Evolutionary conservation across 1,284 basidiomycete genomes (phyloP), one percentile per base, ranked within the genome.

Genomic region (Trichosporon sp.): DNA sequence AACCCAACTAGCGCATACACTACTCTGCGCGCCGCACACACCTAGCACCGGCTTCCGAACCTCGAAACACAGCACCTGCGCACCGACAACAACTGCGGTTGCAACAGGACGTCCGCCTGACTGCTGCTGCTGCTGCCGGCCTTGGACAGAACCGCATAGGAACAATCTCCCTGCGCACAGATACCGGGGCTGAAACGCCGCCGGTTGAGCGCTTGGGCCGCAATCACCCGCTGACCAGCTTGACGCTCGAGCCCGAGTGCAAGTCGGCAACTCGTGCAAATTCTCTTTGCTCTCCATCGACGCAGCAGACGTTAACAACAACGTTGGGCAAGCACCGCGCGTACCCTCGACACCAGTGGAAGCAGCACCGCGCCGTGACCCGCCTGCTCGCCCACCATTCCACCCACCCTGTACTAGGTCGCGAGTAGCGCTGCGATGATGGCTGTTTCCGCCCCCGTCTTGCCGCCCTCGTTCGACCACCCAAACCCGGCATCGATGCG

Each of bases 391-490:
- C 56, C 13, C 25, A 11, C 53, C 56, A 23, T 31, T 60, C 29
- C 18, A 3, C 27, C 29, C 6, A 5, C 31, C 29, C 27, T 11
- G 4, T 31, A 13, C 6, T 31, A 60, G 56, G 27, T 60, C 18
- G 56, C 15, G 56, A 31, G 27, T 15, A 31, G 27, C 27, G 27
- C 11, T 31, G 67, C 44, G 64, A 73, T 73, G 72, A 73, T 73
- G 72, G 72, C 68, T 23, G 70, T 73, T 38, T 62, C 72, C 12
- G 44, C 27, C 5, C 72, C 72, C 18, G 64, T 71, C 44, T 62
- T 69, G 65, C 72, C 68, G 38, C 72, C 68, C 2, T 66, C 72
- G 7, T 71, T 65, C 35, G 70, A 71, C 44, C 66, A 67, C 42
- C 1, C 51, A 25, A 64, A 29, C 47, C 47, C 47, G n/a, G n/a